A percentile compares a stretch with the other conserved stretches of the same genome.
Conservation (phyloP, 2,329 filamentous ascomycete species). For the Talaromyces sp. region DNA sequence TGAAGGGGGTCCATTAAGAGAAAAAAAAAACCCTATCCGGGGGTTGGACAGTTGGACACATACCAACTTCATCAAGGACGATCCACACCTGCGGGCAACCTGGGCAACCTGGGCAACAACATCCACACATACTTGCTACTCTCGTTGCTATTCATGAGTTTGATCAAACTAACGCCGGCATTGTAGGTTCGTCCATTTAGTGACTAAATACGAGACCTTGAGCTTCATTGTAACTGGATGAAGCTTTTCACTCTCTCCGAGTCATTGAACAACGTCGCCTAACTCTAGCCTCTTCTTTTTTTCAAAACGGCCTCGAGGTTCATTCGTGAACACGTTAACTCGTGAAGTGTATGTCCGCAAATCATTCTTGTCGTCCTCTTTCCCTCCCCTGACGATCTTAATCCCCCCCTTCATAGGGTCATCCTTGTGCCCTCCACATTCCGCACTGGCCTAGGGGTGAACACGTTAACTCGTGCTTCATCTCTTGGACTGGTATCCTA, state of each 20-base stretch:
- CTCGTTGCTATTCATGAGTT: too few relatives aligned
- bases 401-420: slow-evolving; percentile 45
- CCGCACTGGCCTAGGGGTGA: slow-evolving; percentile 44
- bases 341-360: slow-evolving; percentile 38
- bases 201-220: too few relatives aligned
- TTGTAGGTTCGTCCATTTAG: too few relatives aligned
- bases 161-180: too few relatives aligned
- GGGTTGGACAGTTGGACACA: slow-evolving; percentile 9
- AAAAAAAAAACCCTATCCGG: slow-evolving; percentile 16
- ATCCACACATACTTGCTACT: slow-evolving; percentile 15
- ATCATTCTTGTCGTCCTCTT: slow-evolving; percentile 33
- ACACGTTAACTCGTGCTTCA: slow-evolving; percentile 53
- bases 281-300: slow-evolving; percentile 25
- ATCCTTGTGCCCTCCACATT: slow-evolving; percentile 41
- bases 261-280: slow-evolving; percentile 24
- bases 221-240: slow-evolving; percentile 17
- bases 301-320: slow-evolving; percentile 25
- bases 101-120: slow-evolving; percentile 13
- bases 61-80: slow-evolving; percentile 16
- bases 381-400: slow-evolving; percentile 40
- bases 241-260: slow-evolving; percentile 26
- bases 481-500: slow-evolving; percentile 40
- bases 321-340: slow-evolving; percentile 30
- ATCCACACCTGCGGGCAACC: too few relatives aligned
- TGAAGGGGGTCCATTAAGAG: slow-evolving; percentile 18